Evolutionary conservation across 352 stramenopile genomes (phyloP).

Genomic region (Phytopythium chamaehyphon): DNA sequence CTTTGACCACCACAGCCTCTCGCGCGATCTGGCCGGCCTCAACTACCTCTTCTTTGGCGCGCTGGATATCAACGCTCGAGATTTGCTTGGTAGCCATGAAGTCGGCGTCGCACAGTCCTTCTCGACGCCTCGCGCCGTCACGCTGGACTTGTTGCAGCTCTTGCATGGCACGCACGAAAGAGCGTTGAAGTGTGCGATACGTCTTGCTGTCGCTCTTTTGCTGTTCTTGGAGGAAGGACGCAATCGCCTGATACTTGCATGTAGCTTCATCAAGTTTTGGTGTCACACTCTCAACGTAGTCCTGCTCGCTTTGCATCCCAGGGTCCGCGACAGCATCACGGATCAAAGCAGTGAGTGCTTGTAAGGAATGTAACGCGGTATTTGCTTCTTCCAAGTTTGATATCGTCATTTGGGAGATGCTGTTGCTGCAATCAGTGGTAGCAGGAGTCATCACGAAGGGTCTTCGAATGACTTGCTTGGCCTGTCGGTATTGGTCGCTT

Average conservation of each 20-base stretch:
- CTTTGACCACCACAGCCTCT: slow-evolving; percentile 64
- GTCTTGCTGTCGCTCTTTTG: slow-evolving; percentile 44
- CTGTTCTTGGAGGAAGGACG: slow-evolving; percentile 56
- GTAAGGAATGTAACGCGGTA: slow-evolving; percentile 26
- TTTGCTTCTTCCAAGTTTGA: slow-evolving; percentile 44
- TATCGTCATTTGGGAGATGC: slow-evolving; percentile 13
- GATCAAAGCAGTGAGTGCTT: slow-evolving; percentile 33
- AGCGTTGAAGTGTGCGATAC: slow-evolving; percentile 50
- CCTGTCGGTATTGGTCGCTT: no score
- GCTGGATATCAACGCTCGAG: slow-evolving; percentile 62
- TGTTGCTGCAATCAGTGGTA: no score
- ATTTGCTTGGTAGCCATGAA: slow-evolving; percentile 47
- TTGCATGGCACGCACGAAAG: slow-evolving; percentile 66
- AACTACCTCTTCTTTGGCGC: slow-evolving; percentile 73
- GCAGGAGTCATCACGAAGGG: no score
- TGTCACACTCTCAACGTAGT: slow-evolving; percentile 43
- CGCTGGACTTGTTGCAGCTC: slow-evolving; percentile 64
- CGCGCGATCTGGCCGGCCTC: slow-evolving; percentile 56
- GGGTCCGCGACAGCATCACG: slow-evolving; percentile 26
- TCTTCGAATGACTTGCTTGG: no score
- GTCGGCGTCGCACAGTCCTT: slow-evolving; percentile 65
- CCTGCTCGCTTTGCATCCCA: slow-evolving; percentile 41
- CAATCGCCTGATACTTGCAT: slow-evolving; percentile 54
- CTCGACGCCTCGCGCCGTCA: slow-evolving; percentile 40
- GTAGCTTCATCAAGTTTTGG: slow-evolving; percentile 57